phyloP scores from a whole-genome alignment of 2,329 filamentous ascomycete genomes.

The Pseudopyrenochaeta lycopersici region DNA sequence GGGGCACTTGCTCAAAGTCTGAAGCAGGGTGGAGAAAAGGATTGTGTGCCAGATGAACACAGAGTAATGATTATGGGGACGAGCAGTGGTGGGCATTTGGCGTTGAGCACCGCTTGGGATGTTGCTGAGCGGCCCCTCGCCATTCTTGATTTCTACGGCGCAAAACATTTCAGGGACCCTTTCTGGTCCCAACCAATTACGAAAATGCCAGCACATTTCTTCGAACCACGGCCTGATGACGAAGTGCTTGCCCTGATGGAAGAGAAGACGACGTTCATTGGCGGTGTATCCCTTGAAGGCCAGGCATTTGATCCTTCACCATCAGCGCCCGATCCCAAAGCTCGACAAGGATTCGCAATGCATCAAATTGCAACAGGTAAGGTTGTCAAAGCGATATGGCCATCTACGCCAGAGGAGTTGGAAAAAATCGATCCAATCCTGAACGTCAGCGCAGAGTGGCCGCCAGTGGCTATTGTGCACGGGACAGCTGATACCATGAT shows the following conservation, averaged over 20 bases:
- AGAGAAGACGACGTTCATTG: conserved; percentile 15
- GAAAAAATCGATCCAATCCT: conserved; percentile 13
- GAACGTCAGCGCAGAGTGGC: conserved; percentile 12
- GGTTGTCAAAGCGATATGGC: conserved; percentile 16
- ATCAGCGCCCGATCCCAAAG: neutral
- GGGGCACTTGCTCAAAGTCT: conserved; percentile 8
- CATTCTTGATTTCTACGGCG: conserved; percentile 23
- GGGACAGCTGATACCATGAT: conserved; percentile 22
- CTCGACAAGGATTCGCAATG: conserved; percentile 20
- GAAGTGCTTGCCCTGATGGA: neutral
- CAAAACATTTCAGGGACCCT: conserved; percentile 17
- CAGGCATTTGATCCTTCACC: conserved; percentile 6
- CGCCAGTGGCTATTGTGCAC: conserved; percentile 24
- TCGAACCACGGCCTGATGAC: neutral
- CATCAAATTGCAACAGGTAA: conserved; percentile 17
- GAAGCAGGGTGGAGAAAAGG: neutral
- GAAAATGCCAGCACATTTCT: conserved; percentile 9
- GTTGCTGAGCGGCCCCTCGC: conserved; percentile 8
- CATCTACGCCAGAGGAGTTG: conserved; percentile 1
- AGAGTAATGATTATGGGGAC: conserved; percentile 19
- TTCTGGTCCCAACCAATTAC: conserved; percentile 18
- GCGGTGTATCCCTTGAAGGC: conserved; percentile 26
- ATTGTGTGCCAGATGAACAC: conserved; percentile 2
- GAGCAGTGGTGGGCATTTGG: conserved; percentile 18
- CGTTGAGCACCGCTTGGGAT: conserved; percentile 13